Conservation (phyloP, 2,329 filamentous ascomycete species). For the Reticulascus tulasneorum region DNA sequence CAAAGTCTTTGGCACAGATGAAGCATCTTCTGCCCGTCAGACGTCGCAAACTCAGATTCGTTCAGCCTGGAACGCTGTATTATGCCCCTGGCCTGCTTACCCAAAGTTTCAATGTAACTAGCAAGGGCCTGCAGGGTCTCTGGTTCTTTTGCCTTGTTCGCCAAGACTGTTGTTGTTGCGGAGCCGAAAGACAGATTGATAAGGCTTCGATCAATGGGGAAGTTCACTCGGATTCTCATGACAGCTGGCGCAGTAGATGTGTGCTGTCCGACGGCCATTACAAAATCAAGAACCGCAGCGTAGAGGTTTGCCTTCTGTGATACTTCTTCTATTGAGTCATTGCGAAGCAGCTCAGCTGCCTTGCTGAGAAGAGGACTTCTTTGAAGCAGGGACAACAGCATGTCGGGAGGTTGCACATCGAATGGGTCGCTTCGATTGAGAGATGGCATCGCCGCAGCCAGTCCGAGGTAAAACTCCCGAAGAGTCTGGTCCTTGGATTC, state of each 20-base stretch:
- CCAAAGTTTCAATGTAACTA: too few species aligned
- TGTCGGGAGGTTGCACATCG: slow-evolving; percentile 1
- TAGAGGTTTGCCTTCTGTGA: background rate
- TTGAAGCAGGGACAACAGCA: slow-evolving; percentile 13
- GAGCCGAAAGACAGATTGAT: background rate
- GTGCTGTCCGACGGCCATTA: background rate
- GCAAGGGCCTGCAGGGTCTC: too few species aligned
- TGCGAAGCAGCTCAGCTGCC: slow-evolving; percentile 19
- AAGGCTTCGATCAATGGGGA: slow-evolving; percentile 2
- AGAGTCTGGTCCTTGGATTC: too few species aligned
- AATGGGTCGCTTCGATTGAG: background rate
- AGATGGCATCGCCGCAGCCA: too few species aligned
- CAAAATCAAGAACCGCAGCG: background rate
- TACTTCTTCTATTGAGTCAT: slow-evolving; percentile 16
- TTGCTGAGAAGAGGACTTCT: slow-evolving; percentile 21
- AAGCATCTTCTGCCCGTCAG: too few species aligned
- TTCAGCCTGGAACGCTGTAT: too few species aligned
- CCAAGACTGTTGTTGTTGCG: too few species aligned
- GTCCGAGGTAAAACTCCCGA: too few species aligned
- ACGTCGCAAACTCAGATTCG: too few species aligned
- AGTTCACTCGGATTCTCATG: background rate
- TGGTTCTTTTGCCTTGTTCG: too few species aligned
- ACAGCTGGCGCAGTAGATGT: background rate
- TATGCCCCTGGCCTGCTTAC: too few species aligned
- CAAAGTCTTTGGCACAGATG: too few species aligned